Base-by-base conservation (phyloP, 306 rosid genomes). In the Prunus salicina region DNA sequence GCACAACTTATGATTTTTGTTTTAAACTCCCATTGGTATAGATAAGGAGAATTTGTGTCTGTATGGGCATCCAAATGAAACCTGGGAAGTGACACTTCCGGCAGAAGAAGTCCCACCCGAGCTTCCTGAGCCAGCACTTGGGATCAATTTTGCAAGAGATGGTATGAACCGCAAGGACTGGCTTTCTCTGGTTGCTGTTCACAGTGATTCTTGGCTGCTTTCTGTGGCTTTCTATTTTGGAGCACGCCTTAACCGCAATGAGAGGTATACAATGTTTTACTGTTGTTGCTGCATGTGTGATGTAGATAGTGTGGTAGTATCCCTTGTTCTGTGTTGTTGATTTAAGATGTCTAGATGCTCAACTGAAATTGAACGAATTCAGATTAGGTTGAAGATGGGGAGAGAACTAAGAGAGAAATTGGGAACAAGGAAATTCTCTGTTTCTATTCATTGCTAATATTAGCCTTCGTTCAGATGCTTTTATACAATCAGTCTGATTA, bases 91-190 rank as follows among this genome's bases (percentile, higher is more conserved):
- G 76, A 87, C 90, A 55, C 86, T 92, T 71, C 99, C 99, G 16
- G 97, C 93, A 0, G 97, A 92, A 84, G 97, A 95, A 76, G 99
- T 90, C 69, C 99, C 99, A 6, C 99, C 99, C 0, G 99, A 92
- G 88, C 92, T 95, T 80, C 97, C 97, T 3, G 97, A 95, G 90
- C 99, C 99, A 32, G 97, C 94, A 46, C 97, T 95, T 55, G 99
- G 99, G 56, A 95, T 95, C 80, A 95, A 95, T 82, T 95, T 95
- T 69, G 99, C 99, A 55, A 89, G 99, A 82, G 97, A 95, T 38
- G 99, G 99, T 27, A 95, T 95, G 99, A 84, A 90, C 46, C 88
- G 93, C 71, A 89, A 83, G 86, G 97, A 95, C 82, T 92, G 99
- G 99, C 91, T 95, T 67, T 90, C 97, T 12, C 83, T 95, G 57